Evolutionary conservation across 139 green algal species (phyloP).

Genomic region (Asterochloris erici): DNA sequence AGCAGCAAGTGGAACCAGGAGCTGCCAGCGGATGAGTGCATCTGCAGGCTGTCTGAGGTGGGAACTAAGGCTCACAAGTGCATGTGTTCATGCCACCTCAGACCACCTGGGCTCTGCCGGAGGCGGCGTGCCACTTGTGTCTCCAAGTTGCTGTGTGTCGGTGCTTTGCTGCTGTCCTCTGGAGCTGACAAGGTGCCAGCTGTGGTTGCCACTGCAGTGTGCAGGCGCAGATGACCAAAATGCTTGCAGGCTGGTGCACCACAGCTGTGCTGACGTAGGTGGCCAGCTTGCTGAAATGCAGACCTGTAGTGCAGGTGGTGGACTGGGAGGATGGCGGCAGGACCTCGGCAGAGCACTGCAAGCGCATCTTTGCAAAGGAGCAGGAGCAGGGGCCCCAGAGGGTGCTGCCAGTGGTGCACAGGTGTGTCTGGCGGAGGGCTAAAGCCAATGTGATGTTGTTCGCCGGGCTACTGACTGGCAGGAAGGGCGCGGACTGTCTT

Average conservation of each 20-base stretch:
- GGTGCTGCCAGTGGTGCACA: conserved; percentile 50
- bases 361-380: conserved; percentile 69
- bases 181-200: too few species aligned
- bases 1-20: conserved; percentile 53
- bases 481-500: too few species aligned
- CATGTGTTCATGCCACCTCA: too few species aligned
- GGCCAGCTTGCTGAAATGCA: background rate
- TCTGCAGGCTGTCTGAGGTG: conserved; percentile 46
- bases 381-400: conserved; percentile 47
- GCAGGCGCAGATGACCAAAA: too few species aligned
- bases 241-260: too few species aligned
- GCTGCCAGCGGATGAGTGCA: conserved; percentile 16
- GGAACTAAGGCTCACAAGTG: background rate
- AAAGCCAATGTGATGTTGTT: background rate
- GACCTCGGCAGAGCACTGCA: conserved; percentile 42
- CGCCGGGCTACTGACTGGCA: too few species aligned
- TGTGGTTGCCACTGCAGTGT: too few species aligned
- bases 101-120: too few species aligned
- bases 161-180: too few species aligned
- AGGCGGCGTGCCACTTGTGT: too few species aligned
- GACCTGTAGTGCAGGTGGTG: background rate
- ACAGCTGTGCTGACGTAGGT: too few species aligned
- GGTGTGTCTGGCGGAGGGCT: background rate
- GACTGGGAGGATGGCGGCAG: conserved; percentile 69
- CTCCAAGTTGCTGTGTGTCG: too few species aligned